Base-by-base conservation (phyloP, 179 eudicot species). In the Heliamphora pulchella region DNA sequence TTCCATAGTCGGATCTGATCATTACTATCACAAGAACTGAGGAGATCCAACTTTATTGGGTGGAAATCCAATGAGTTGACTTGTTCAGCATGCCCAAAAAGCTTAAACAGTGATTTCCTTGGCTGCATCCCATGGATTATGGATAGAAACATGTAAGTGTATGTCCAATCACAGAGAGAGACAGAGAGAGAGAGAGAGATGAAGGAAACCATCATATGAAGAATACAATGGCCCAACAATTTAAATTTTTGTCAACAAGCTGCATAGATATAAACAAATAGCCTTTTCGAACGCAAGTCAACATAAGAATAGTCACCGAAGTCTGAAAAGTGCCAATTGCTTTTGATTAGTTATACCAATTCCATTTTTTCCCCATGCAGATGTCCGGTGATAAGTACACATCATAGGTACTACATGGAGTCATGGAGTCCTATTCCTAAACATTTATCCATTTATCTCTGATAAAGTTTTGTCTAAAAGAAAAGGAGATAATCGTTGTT, bases 61-160 rank as follows among this genome's bases (percentile, higher is more conserved):
- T 90, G 86, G 83, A 90, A 90, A 83, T 90, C 88, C 77, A 88
- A 51, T 70, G 93, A 88, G 80, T 78, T 84, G 51, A 88, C 91
- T n/a, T 79, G 86, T 51, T 74, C 84, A 74, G 79, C 47, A 81
- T 88, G 91, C 82, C 89, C 91, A 48, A 18, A 11, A 82, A 88
- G 83, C 63, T 72, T 51, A 43, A 54, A 69, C 4, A 83, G 39
- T 4, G 82, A 71, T 8, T 71, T 70, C 65, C 22, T 71, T 74
- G 89, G 89, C 97, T 92, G 85, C 86, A 92, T 55, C 51, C 17
- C 44, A n/a, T n/a, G n/a, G n/a, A n/a, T n/a, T n/a, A 71, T 57
- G 58, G 17, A 70, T 7, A 71, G 13, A 46, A 70, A 57, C 20
- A 70, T 6, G 13, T 70, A 58, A 69, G 67, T 62, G 44, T 46